phyloP scores from a whole-genome alignment of 495 filamentous ascomycete species.

The Aspergillus wentii region DNA sequence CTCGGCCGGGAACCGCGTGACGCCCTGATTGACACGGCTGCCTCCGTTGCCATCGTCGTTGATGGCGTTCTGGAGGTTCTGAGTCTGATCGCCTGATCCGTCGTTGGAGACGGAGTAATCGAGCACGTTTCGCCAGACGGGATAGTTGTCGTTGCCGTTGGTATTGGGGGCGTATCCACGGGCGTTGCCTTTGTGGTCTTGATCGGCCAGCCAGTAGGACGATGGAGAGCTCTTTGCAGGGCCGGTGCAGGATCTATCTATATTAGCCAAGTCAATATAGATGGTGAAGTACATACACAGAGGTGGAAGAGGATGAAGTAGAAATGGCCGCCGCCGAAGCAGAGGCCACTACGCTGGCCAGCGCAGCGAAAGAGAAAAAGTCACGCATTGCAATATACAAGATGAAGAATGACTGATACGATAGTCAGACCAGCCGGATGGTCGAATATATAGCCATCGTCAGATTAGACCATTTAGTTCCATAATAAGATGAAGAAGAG shows the following conservation, averaged over 20 bases:
- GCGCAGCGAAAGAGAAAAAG: background rate
- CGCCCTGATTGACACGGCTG: conserved; percentile 32
- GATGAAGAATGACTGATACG: background rate
- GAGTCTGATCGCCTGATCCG: conserved; percentile 43
- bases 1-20: conserved; percentile 43
- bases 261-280: background rate
- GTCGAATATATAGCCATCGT: background rate
- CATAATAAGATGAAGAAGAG: too few relatives aligned
- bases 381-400: background rate
- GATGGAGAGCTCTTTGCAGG: conserved; percentile 3
- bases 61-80: conserved; percentile 32
- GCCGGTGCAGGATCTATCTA: conserved; percentile 8
- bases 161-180: conserved; percentile 35
- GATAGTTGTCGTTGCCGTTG: conserved; percentile 34
- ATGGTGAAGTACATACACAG: background rate
- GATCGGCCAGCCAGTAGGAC: conserved; percentile 30
- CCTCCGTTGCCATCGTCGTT: conserved; percentile 29
- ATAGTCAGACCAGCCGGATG: background rate
- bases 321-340: conserved; percentile 3
- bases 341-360: background rate
- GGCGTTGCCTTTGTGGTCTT: conserved; percentile 25
- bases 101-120: conserved; percentile 47
- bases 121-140: conserved; percentile 53
- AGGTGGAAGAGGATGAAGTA: background rate
- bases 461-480: too few relatives aligned